phyloP scores from a whole-genome alignment of 495 filamentous ascomycete genomes.

The Usnea hakonensis region DNA sequence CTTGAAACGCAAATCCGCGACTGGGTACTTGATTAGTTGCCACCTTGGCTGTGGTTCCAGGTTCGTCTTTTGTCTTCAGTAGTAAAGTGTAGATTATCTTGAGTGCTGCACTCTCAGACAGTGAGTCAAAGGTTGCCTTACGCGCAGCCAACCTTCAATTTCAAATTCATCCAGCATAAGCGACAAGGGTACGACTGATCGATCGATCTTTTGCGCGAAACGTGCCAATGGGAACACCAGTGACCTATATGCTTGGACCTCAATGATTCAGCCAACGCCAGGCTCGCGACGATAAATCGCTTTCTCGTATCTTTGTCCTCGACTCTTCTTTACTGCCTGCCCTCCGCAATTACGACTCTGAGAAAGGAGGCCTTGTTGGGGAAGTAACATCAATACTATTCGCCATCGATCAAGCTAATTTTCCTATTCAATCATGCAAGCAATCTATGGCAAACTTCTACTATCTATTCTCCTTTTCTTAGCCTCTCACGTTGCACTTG shows the following conservation, averaged over 20 bases:
- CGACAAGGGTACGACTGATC: not conserved
- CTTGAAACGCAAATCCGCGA: not conserved
- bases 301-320: not conserved
- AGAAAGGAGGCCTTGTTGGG: too few species aligned
- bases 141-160: not conserved
- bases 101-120: not conserved
- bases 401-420: not conserved
- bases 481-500: not conserved
- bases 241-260: not conserved
- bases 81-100: not conserved
- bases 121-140: not conserved
- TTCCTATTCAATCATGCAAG: not conserved
- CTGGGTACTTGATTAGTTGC: not conserved
- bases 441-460: not conserved
- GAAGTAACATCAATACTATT: not conserved
- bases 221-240: not conserved
- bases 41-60: not conserved
- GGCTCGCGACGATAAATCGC: not conserved
- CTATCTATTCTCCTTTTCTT: not conserved
- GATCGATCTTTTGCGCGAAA: not conserved
- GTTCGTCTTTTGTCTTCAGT: too few species aligned
- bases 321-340: not conserved
- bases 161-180: not conserved
- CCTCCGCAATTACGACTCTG: not conserved
- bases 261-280: not conserved